Evolutionary conservation across 805 yeast species (phyloP).

Genomic region (Wickerhamiella sorbophila): DNA sequence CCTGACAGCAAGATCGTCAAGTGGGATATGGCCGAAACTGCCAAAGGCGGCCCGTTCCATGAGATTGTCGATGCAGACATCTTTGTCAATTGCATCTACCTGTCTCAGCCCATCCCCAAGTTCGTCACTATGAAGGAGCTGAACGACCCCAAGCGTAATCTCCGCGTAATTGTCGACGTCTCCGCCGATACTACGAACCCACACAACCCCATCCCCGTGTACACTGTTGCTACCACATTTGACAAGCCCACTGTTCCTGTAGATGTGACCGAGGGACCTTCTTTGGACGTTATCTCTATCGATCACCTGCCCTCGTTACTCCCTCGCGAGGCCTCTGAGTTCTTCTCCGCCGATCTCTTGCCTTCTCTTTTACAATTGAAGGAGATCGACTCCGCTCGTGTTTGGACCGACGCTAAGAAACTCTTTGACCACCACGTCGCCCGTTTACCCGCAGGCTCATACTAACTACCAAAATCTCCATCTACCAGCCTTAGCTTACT

Average conservation of each 20-base stretch:
- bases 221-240: conserved; percentile 79
- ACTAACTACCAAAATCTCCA: not conserved
- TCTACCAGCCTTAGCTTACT: not conserved
- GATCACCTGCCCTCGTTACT: conserved; percentile 92
- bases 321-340: conserved; percentile 96
- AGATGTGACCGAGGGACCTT: conserved; percentile 65
- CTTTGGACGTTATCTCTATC: conserved; percentile 80
- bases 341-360: conserved; percentile 70
- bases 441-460: conserved; percentile 34
- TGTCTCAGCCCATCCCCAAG: conserved; percentile 87
- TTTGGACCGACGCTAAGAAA: conserved; percentile 80
- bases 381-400: conserved; percentile 67
- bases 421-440: conserved; percentile 75
- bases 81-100: conserved; percentile 90
- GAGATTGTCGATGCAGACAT: conserved; percentile 82
- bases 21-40: conserved; percentile 97
- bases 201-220: conserved; percentile 94
- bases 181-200: conserved; percentile 98
- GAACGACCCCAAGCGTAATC: conserved; percentile 49
- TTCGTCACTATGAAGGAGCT: conserved; percentile 60
- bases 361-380: conserved; percentile 82
- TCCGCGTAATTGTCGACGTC: conserved; percentile 90
- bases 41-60: conserved; percentile 91
- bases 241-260: conserved; percentile 81
- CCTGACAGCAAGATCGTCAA: conserved; percentile 71